Evolutionary conservation across 805 yeast species (phyloP).

Genomic region (Ogataea corticis): DNA sequence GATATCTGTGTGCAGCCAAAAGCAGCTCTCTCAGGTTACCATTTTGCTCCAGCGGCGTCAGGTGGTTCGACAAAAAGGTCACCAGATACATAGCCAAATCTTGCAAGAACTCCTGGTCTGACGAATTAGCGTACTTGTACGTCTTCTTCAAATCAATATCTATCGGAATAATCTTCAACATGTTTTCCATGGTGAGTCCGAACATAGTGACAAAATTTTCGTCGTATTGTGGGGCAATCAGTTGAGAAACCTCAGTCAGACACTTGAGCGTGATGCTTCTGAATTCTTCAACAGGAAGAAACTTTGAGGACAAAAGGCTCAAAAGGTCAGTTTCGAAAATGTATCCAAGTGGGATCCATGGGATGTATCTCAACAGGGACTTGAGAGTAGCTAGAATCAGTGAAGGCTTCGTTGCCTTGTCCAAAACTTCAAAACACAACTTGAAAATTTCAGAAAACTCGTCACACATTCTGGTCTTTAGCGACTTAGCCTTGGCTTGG

Average conservation of each 20-base stretch:
- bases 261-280: constrained; percentile 87
- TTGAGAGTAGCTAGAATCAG: constrained; percentile 82
- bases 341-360: constrained; percentile 92
- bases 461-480: constrained; percentile 80
- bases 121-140: constrained; percentile 72
- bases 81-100: constrained; percentile 92
- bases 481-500: constrained; percentile 83
- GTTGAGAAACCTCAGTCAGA: constrained; percentile 83
- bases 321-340: constrained; percentile 86
- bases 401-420: constrained; percentile 82
- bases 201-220: constrained; percentile 69
- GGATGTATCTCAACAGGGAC: constrained; percentile 79
- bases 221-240: constrained; percentile 56
- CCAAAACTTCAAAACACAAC: constrained; percentile 90
- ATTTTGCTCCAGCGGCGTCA: constrained; percentile 60
- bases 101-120: constrained; percentile 91
- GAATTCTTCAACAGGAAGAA: constrained; percentile 74
- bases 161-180: constrained; percentile 68
- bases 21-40: constrained; percentile 53
- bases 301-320: constrained; percentile 69
- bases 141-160: constrained; percentile 68
- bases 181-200: constrained; percentile 68
- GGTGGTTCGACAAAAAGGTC: constrained; percentile 78
- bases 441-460: constrained; percentile 94
- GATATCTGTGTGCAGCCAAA: constrained; percentile 72